These are phyloP conservation scores for Kregervanrija delftensis DNA, from an alignment of 805 yeast genomes.

Conservation along the genomic window DNA sequence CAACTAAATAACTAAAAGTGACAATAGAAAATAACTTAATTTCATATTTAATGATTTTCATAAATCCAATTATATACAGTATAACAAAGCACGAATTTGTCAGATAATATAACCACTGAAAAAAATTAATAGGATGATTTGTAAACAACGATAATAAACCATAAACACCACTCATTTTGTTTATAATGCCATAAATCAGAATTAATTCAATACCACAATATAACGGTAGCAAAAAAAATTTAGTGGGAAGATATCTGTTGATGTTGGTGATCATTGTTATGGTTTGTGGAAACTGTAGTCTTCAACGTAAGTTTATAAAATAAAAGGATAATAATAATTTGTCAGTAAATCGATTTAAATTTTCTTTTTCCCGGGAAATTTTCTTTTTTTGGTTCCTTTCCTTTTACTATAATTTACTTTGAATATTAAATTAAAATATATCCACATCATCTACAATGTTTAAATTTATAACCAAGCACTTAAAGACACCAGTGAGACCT, in stretches of 20 bases:
- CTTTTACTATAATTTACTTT: no score
- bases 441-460: no score
- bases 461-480: not conserved
- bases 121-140: conserved; percentile 74
- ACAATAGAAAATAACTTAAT: conserved; percentile 58
- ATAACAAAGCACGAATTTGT: conserved; percentile 58
- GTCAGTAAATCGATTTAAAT: no score
- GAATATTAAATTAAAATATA: no score
- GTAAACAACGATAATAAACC: conserved; percentile 84
- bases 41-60: conserved; percentile 44
- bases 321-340: no score
- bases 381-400: no score
- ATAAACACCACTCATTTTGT: conserved; percentile 83
- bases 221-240: conserved; percentile 64
- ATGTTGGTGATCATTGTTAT: no score
- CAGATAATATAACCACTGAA: conserved; percentile 78
- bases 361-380: no score
- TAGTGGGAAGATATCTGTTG: conserved; percentile 26
- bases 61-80: conserved; percentile 55
- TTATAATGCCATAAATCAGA: conserved; percentile 67
- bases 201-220: conserved; percentile 83
- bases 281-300: no score
- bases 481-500: conserved; percentile 12
- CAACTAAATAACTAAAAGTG: conserved; percentile 55
- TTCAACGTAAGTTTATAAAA: no score